Evolutionary conservation across 805 yeast genomes (phyloP), one percentile per base, ranked within the genome.

Genomic region (Candida nonsorbophila): DNA sequence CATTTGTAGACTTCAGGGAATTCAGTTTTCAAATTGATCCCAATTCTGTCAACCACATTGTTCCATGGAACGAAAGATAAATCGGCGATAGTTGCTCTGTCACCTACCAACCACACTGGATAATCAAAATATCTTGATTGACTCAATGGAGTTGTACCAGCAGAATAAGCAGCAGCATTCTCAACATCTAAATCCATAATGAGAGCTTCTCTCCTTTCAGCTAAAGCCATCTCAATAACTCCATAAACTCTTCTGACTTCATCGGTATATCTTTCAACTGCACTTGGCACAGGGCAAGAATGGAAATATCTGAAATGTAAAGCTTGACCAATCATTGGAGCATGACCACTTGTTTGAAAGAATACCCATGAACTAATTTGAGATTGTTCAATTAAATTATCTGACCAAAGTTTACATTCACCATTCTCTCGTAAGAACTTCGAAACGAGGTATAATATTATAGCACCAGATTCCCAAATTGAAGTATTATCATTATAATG

Each of bases 291-390:
- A 30, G 79, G 79, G 37, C 80, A 80, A 5, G 88, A 74, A 53
- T 88, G 96, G 67, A 88, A 86, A 53, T 84, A 86, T 48, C 88
- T 72, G 63, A 88, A 90, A 62, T 90, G 97, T 44, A 90, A 69
- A 6, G 97, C 96, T 58, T 88, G 97, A 12, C 97, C 97, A 45
- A 88, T 84, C 95, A 88, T 88, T n/a, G 97, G 96, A 0, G 97
- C 95, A 53, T 87, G 97, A 5, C 97, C 97, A 4, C 94, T 82
- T 3, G 96, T 86, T 59, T 88, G 97, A 67, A 88, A 88, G 49
- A 85, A 88, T 21, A 90, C 67, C 96, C 97, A 88, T 5, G 87
- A 75, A 36, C 77, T 71, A 34, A 88, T 85, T 52, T 82, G 90
- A 3, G 88, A 70, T 60, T 86, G 95, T 40, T 85, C 95, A 9